Conservation (phyloP, 2,329 filamentous ascomycete genomes). For the Aspergillus aculeatus region DNA sequence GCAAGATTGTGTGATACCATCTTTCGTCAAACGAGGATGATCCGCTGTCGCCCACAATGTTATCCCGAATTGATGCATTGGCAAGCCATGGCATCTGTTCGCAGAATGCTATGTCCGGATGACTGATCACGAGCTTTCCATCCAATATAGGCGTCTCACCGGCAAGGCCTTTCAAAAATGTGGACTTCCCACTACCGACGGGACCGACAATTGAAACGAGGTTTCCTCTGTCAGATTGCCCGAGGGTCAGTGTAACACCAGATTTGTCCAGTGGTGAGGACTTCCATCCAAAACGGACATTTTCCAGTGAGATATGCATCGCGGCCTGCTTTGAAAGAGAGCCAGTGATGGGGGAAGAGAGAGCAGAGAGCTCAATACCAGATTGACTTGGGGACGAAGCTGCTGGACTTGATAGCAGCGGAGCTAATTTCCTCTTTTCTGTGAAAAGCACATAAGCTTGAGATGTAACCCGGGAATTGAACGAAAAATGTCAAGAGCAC, state of each 20-base stretch:
- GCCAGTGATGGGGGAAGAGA: neutral
- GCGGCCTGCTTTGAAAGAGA: neutral
- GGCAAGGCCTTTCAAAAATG: conserved; percentile 37
- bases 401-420: neutral
- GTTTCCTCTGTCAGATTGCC: conserved; percentile 23
- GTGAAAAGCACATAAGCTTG: neutral
- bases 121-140: conserved; percentile 15
- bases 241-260: conserved; percentile 4
- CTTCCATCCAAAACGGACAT: conserved; percentile 14
- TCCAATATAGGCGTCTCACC: conserved; percentile 27
- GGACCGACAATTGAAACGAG: conserved; percentile 44
- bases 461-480: neutral
- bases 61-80: conserved; percentile 30
- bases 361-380: neutral
- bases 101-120: conserved; percentile 26
- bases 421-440: conserved; percentile 16
- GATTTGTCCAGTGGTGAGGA: neutral
- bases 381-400: neutral
- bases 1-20: conserved; percentile 18
- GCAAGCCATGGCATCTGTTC: conserved; percentile 27
- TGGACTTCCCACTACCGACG: conserved; percentile 52
- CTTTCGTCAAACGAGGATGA: conserved; percentile 12
- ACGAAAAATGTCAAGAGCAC: neutral
- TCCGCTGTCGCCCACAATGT: conserved; percentile 26
- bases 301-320: conserved; percentile 7